Percentiles rank a stretch among this genome's conserved stretches.
These are phyloP conservation scores for Teratosphaeria nubilosa DNA, from an alignment of 2,329 filamentous ascomycete species.

Conservation along the genomic window DNA sequence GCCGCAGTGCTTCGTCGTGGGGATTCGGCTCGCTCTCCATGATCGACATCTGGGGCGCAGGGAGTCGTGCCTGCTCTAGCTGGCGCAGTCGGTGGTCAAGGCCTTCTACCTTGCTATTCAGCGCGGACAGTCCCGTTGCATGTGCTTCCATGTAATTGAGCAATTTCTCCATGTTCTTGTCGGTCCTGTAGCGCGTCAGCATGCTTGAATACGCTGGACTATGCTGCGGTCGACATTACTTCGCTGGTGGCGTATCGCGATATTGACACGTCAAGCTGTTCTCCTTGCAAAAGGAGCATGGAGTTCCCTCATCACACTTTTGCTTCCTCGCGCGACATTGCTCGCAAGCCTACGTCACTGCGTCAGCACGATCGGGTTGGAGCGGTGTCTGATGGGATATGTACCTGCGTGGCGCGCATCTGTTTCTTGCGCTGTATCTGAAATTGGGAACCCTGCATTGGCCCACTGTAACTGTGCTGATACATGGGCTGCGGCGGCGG, in stretches of 20 bases:
- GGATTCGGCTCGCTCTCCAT: not conserved
- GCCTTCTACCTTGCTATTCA: slow-evolving; percentile 16
- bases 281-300: slow-evolving; percentile 77
- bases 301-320: slow-evolving; percentile 81
- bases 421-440: slow-evolving; percentile 23
- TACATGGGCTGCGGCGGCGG: slow-evolving; percentile 19
- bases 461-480: slow-evolving; percentile 14
- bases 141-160: slow-evolving; percentile 34
- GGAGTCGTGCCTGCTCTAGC: slow-evolving; percentile 12
- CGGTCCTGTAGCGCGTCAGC: slow-evolving; percentile 32
- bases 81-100: slow-evolving; percentile 17
- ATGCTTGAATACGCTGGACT: slow-evolving; percentile 5
- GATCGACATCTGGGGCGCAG: not conserved
- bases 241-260: slow-evolving; percentile 80
- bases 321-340: slow-evolving; percentile 79
- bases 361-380: slow-evolving; percentile 6
- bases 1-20: not conserved
- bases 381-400: not conserved
- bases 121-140: slow-evolving; percentile 19
- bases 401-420: slow-evolving; percentile 27
- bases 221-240: slow-evolving; percentile 48
- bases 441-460: slow-evolving; percentile 11
- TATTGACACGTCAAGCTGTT: slow-evolving; percentile 79
- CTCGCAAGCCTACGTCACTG: slow-evolving; percentile 63
- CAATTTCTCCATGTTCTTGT: slow-evolving; percentile 40